Conservation (phyloP, 1,284 basidiomycete species). For the Albatrellus sp. region DNA sequence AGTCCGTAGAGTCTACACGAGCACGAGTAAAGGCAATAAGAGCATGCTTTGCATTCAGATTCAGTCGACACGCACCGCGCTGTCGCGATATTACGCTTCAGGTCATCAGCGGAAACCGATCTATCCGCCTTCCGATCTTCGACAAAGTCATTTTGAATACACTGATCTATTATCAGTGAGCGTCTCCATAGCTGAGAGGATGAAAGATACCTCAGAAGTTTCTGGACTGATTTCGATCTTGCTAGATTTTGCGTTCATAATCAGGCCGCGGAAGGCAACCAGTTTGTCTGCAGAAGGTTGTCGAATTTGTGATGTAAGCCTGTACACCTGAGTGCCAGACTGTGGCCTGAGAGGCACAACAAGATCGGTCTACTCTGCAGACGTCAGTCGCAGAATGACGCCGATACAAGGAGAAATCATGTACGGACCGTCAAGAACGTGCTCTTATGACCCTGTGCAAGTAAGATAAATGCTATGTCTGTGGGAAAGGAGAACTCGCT, state of each 20-base stretch:
- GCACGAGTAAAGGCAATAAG: background rate
- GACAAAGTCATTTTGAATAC: conserved; percentile 69
- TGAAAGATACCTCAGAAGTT: conserved; percentile 37
- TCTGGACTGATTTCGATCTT: conserved; percentile 37
- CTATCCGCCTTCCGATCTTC: conserved; percentile 35
- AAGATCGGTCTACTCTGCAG: conserved; percentile 33
- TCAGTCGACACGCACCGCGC: conserved; percentile 35
- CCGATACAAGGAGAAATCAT: background rate
- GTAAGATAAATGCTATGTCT: conserved; percentile 53
- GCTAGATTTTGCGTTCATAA: conserved; percentile 39
- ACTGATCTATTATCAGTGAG: conserved; percentile 23
- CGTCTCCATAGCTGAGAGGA: background rate
- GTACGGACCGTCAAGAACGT: conserved; percentile 52
- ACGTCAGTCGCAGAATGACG: background rate
- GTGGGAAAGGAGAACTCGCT: conserved; percentile 67
- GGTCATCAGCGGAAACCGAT: conserved; percentile 40
- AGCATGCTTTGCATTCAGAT: background rate
- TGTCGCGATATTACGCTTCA: conserved; percentile 50
- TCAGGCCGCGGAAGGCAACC: conserved; percentile 37
- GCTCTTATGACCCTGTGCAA: conserved; percentile 57
- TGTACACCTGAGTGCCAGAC: conserved; percentile 29
- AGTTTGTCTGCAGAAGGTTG: conserved; percentile 34
- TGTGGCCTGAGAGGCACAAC: conserved; percentile 32
- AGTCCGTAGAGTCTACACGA: conserved; percentile 23
- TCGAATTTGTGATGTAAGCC: conserved; percentile 25